A percentile compares a stretch with the other conserved stretches of the same genome.
phyloP scores from a whole-genome alignment of 148 eudicot species.

The Rhododendron simsii region DNA sequence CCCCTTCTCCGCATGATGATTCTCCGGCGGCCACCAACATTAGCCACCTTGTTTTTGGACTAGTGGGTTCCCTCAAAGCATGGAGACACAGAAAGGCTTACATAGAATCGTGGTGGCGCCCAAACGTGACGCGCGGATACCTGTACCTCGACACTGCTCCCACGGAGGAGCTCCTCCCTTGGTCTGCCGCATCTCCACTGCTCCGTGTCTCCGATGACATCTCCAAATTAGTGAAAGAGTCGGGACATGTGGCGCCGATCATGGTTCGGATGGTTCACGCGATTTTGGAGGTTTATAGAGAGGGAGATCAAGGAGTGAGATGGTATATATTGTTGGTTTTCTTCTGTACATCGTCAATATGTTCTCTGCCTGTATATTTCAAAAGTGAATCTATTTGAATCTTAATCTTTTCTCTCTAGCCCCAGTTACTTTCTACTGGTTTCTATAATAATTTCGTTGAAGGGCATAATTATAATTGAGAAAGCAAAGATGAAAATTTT shows the following conservation, averaged over 20 bases:
- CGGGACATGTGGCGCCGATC: neutral
- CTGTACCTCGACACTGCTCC: conserved; percentile 19
- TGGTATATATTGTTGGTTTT: conserved; percentile 6
- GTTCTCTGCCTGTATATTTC: no score
- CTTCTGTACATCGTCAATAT: neutral
- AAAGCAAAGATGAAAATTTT: no score
- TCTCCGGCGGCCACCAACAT: no score
- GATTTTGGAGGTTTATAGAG: conserved; percentile 22
- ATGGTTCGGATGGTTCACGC: conserved; percentile 17
- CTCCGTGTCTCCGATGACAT: conserved; percentile 11
- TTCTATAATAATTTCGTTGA: no score
- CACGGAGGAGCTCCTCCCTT: conserved; percentile 19
- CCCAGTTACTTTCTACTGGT: no score
- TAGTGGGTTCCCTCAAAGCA: conserved; percentile 10
- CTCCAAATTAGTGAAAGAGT: neutral
- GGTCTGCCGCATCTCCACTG: conserved; percentile 24
- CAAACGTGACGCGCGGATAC: conserved; percentile 21
- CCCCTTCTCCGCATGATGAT: no score
- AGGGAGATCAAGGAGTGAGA: conserved; percentile 14
- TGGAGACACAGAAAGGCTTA: conserved; percentile 18
- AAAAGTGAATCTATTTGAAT: no score
- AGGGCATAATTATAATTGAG: no score
- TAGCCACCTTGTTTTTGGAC: conserved; percentile 27
- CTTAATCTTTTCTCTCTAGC: no score
- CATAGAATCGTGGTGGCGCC: conserved; percentile 36